Conservation (phyloP, 495 filamentous ascomycete genomes). For the Penicillium antarcticum region DNA sequence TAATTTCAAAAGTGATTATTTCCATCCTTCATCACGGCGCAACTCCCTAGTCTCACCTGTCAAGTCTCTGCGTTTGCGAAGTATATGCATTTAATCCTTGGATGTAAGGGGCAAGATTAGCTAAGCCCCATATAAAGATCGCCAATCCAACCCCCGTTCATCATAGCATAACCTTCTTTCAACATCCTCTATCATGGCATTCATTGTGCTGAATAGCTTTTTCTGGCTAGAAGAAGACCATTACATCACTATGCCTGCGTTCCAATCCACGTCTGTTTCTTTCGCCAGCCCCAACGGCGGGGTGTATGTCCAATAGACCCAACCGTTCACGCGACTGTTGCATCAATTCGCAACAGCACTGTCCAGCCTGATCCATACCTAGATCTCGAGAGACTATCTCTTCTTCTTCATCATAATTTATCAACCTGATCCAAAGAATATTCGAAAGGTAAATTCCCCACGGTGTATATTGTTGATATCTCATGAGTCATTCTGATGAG, state of each 20-base stretch:
- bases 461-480: background rate
- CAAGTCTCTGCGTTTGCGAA: background rate
- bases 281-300: constrained; percentile 72
- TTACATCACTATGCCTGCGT: constrained; percentile 6
- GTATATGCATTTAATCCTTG: background rate
- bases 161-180: background rate
- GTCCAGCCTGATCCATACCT: background rate
- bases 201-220: constrained; percentile 28
- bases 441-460: constrained; percentile 5
- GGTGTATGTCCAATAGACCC: constrained; percentile 53
- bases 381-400: background rate
- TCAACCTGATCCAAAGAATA: background rate
- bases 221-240: constrained; percentile 22
- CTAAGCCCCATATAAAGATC: constrained; percentile 15
- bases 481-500: background rate
- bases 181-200: constrained; percentile 23
- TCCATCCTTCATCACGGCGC: background rate
- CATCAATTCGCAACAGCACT: constrained; percentile 34
- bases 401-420: background rate
- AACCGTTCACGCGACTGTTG: constrained; percentile 15
- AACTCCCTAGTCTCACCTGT: background rate
- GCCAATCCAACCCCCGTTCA: background rate
- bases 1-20: constrained; percentile 23
- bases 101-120: constrained; percentile 15
- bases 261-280: constrained; percentile 37